These are phyloP conservation scores for Colletotrichum chrysophilum DNA, from an alignment of 2,329 filamentous ascomycete species.

Conservation along the genomic window DNA sequence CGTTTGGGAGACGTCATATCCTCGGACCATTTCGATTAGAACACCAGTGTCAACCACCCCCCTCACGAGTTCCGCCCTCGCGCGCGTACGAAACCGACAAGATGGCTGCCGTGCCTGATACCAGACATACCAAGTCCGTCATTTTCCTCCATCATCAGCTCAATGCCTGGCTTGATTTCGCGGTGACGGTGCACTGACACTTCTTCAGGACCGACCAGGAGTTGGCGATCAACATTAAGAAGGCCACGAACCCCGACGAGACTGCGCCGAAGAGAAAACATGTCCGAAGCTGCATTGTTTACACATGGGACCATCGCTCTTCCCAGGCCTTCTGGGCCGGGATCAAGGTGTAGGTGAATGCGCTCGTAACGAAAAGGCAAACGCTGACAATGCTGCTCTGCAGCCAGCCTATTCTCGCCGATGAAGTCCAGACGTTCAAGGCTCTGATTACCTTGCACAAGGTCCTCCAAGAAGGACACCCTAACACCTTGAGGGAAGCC, in stretches of 20 bases:
- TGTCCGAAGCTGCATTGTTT: conserved; percentile 97
- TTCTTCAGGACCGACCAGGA: conserved; percentile 68
- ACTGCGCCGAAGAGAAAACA: conserved; percentile 82
- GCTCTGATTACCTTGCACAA: conserved; percentile 97
- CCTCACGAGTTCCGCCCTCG: neutral
- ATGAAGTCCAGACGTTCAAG: conserved; percentile 99
- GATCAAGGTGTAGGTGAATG: conserved; percentile 86
- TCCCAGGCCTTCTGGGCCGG: conserved; percentile 95
- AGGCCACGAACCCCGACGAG: conserved; percentile 72
- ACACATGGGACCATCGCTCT: conserved; percentile 99
- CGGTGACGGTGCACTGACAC: conserved; percentile 8
- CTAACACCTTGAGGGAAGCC: conserved; percentile 84
- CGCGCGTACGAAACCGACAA: conserved; percentile 6
- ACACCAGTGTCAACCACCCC: neutral
- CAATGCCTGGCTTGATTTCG: neutral
- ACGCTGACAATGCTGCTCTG: neutral
- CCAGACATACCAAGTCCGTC: conserved; percentile 23
- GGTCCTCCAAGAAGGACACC: conserved; percentile 95
- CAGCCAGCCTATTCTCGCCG: conserved; percentile 95
- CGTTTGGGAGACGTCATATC: conserved; percentile 13
- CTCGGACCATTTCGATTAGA: conserved; percentile 4
- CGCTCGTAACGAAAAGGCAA: neutral
- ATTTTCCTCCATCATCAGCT: neutral
- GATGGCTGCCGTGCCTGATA: conserved; percentile 21
- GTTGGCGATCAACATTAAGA: conserved; percentile 72